Percentiles rank a stretch among this genome's conserved stretches.
Evolutionary conservation across 495 filamentous ascomycete genomes (phyloP).

Genomic region (Xylaria castorea): DNA sequence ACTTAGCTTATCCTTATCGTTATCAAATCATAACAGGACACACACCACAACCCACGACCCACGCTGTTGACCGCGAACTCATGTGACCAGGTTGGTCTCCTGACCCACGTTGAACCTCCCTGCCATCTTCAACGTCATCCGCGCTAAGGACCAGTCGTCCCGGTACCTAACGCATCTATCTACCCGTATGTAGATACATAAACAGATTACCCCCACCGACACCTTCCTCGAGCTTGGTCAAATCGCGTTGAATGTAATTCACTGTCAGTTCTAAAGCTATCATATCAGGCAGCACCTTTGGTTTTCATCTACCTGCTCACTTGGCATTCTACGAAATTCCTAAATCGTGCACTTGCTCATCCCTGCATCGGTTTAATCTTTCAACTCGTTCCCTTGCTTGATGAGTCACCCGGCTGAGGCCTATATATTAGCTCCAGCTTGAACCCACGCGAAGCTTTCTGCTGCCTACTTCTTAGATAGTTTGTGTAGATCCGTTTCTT

Average conservation of each 20-base stretch:
- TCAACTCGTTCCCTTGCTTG: background rate
- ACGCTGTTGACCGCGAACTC: slow-evolving; percentile 21
- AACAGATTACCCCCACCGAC: background rate
- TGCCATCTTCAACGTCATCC: slow-evolving; percentile 16
- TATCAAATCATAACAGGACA: slow-evolving; percentile 19
- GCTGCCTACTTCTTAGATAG: background rate
- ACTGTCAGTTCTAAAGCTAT: background rate
- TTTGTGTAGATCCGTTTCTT: slow-evolving; percentile 1
- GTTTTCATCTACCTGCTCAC: background rate
- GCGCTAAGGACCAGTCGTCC: background rate
- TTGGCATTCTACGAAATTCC: background rate
- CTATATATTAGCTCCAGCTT: slow-evolving; percentile 1
- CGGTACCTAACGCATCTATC: background rate
- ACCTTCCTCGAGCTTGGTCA: background rate
- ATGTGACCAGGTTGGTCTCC: slow-evolving; percentile 24
- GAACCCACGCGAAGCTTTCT: slow-evolving; percentile 5
- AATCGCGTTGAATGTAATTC: background rate
- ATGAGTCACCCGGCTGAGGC: background rate
- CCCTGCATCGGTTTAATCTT: background rate
- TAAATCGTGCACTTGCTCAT: slow-evolving; percentile 6
- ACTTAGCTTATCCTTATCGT: too few species aligned
- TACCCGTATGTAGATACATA: background rate
- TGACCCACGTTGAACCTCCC: background rate
- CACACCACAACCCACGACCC: background rate
- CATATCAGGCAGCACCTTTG: background rate